Base-by-base conservation (phyloP, 2,329 filamentous ascomycete genomes). In the Neurospora sp. region DNA sequence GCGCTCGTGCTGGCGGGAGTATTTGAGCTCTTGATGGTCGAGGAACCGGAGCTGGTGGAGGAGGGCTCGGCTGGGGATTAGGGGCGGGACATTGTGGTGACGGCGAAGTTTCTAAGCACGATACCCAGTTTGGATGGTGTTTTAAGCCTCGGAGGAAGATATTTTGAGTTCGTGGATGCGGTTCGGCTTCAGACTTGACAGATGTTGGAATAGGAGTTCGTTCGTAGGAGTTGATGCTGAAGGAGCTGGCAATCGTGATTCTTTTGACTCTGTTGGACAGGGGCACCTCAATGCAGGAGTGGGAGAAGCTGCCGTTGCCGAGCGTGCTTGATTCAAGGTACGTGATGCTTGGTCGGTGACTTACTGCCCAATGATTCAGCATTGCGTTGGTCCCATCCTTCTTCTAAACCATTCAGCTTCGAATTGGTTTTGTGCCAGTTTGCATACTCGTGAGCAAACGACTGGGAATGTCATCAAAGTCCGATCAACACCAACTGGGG, bases 61-160 rank as follows among this genome's bases (percentile, higher is more conserved):
- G 40, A 43, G 40, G 17, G 8, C 17, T 43, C 40, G 17, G 8
- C 2, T 43, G 40, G 6, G 40, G 40, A 43, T 17, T 2, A n/a
- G 8, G 40, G 6, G 6, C 10, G n/a, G 19, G 43, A 46, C n/a
- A 12, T 23, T 12, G n/a, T 23, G 2, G 10, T 23, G 8, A 46
- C 1, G 43, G 1, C 1, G 0, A 6, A 23, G n/a, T 12, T 12
- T 2, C 0, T n/a, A n/a, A 43, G 17, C 0, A 43, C 1, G 15
- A 3, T 43, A 43, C 17, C 40, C 8, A 2, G 40, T 17, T 43
- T 10, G n/a, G 43, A 23, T 0, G n/a, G 8, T 23, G 0, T 23
- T 19, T 23, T 0, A 6, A 46, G 19, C 43, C 0, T 23, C 1
- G n/a, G 43, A 46, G 2, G 0, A 46, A 46, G 43, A 12, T 46